phyloP scores from a whole-genome alignment of 345 rosid species.

The Bruguiera gymnorhiza region DNA sequence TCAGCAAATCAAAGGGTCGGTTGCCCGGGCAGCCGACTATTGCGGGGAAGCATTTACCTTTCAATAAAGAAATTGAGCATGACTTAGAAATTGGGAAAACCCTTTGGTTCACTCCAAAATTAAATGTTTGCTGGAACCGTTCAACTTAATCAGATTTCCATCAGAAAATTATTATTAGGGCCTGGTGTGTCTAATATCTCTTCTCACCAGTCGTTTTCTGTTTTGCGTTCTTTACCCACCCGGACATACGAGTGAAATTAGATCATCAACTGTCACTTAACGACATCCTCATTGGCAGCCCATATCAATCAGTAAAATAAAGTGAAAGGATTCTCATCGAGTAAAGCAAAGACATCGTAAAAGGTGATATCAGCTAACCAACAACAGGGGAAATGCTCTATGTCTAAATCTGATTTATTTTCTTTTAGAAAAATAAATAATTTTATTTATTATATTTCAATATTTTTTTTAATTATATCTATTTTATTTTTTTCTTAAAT shows the following conservation, averaged over 20 bases:
- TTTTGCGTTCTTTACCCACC: not conserved
- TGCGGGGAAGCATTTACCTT: not conserved
- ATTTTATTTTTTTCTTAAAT: too few relatives aligned
- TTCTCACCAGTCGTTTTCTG: too few relatives aligned
- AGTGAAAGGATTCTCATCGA: not conserved
- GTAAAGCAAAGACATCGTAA: not conserved
- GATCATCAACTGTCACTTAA: conserved; percentile 9
- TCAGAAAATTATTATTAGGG: not conserved
- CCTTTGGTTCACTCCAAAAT: not conserved
- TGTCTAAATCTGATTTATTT: not conserved
- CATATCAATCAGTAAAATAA: not conserved
- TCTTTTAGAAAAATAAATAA: not conserved
- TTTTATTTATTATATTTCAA: too few relatives aligned
- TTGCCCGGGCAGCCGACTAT: conserved; percentile 9
- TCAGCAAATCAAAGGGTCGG: conserved; percentile 1
- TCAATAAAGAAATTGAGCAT: not conserved
- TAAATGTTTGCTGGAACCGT: too few relatives aligned
- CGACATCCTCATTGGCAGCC: conserved; percentile 15
- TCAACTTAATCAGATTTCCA: too few relatives aligned
- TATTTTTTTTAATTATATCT: too few relatives aligned
- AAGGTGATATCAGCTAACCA: not conserved
- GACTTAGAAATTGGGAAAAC: not conserved
- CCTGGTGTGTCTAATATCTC: not conserved
- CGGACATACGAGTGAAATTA: conserved; percentile 1
- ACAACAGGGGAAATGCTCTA: not conserved